phyloP scores from a whole-genome alignment of 495 filamentous ascomycete species.

The Neurospora tetraspora region DNA sequence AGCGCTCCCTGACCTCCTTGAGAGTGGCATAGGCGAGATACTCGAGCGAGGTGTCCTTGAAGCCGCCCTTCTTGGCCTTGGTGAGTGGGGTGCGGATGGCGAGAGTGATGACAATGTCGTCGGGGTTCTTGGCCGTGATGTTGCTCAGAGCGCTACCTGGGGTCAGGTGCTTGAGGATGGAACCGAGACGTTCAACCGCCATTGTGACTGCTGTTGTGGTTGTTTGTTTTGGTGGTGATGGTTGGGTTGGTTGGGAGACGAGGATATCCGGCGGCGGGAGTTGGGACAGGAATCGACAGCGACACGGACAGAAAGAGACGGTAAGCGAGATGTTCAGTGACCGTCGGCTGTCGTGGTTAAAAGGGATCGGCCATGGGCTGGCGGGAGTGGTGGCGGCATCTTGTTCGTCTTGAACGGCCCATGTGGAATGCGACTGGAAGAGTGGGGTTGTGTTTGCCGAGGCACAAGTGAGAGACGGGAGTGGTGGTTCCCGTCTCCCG shows the following conservation, averaged over 20 bases:
- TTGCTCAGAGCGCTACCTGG: constrained; percentile 51
- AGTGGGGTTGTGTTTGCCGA: constrained; percentile 15
- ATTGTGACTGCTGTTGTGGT: constrained; percentile 38
- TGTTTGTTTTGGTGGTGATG: not conserved
- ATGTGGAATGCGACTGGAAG: not conserved
- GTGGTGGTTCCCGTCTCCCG: not conserved
- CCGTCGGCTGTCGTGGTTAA: not conserved
- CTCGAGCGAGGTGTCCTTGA: constrained; percentile 93
- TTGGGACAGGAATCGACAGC: not conserved
- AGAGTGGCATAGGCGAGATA: constrained; percentile 70
- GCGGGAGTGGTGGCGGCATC: not conserved
- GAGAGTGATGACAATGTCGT: constrained; percentile 90
- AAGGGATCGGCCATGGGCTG: not conserved
- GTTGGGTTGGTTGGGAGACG: not conserved
- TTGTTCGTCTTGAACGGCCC: not conserved
- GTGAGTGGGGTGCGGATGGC: constrained; percentile 69
- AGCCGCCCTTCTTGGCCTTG: constrained; percentile 72
- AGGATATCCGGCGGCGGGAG: not conserved
- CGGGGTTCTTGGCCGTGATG: constrained; percentile 87
- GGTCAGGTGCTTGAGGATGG: constrained; percentile 78
- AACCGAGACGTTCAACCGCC: constrained; percentile 77
- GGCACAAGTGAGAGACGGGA: constrained; percentile 6
- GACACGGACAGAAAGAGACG: not conserved
- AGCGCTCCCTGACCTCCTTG: constrained; percentile 61
- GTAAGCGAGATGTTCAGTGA: not conserved